phyloP scores from a whole-genome alignment of 1,284 basidiomycete genomes.

The Xanthoconium separans region DNA sequence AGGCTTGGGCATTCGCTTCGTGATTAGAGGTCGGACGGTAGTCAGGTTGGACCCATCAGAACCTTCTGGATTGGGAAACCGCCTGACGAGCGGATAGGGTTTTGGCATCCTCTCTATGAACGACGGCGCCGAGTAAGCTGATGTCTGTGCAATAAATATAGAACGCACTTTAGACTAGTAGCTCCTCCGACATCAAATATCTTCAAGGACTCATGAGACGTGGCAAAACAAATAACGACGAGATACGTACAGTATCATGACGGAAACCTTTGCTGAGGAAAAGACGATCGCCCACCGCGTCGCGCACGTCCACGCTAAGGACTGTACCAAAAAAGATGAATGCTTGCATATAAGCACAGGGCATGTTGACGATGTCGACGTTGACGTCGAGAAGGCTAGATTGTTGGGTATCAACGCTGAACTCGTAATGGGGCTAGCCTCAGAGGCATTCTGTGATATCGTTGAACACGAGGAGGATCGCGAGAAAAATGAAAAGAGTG shows the following conservation, averaged over 20 bases:
- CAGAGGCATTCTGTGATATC: slow-evolving; percentile 90
- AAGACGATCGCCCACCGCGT: slow-evolving; percentile 89
- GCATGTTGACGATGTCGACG: slow-evolving; percentile 84
- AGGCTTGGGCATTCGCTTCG: slow-evolving; percentile 64
- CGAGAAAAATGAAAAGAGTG: slow-evolving; percentile 81
- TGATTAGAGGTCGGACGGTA: slow-evolving; percentile 76
- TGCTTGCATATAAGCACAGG: slow-evolving; percentile 76
- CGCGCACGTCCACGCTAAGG: slow-evolving; percentile 90
- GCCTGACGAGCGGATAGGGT: slow-evolving; percentile 67
- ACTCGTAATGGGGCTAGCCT: slow-evolving; percentile 87
- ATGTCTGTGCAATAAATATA: background rate
- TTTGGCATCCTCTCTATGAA: slow-evolving; percentile 57
- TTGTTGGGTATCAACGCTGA: slow-evolving; percentile 72
- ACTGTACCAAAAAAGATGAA: slow-evolving; percentile 42
- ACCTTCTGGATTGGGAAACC: slow-evolving; percentile 66
- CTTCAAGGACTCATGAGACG: slow-evolving; percentile 36
- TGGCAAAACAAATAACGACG: background rate
- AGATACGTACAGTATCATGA: slow-evolving; percentile 74
- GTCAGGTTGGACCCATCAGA: slow-evolving; percentile 41
- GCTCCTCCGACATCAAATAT: slow-evolving; percentile 87
- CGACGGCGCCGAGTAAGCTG: background rate
- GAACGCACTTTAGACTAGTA: slow-evolving; percentile 65
- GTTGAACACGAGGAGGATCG: slow-evolving; percentile 77
- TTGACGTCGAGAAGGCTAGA: slow-evolving; percentile 77
- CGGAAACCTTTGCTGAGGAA: slow-evolving; percentile 83